Conservation (phyloP, 495 filamentous ascomycete genomes). For the Hypoxylon trugodes region DNA sequence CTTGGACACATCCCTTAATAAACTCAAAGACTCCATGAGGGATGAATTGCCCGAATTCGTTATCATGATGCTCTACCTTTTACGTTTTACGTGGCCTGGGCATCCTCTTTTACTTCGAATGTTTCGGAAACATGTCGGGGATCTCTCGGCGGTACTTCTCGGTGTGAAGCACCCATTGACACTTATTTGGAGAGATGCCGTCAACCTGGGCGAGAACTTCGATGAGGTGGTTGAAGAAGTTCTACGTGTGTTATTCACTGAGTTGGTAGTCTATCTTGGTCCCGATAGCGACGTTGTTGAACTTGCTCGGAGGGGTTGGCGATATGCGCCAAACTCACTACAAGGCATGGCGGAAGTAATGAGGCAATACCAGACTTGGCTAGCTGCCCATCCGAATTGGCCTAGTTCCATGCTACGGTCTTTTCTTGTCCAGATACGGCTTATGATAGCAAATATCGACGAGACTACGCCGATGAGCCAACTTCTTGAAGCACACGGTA, state of each 20-base stretch:
- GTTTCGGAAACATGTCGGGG: conserved; percentile 12
- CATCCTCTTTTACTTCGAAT: conserved; percentile 16
- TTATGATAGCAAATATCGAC: conserved; percentile 15
- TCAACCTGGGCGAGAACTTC: neutral
- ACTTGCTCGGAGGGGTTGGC: conserved; percentile 17
- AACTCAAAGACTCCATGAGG: conserved; percentile 9
- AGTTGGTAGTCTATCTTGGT: conserved; percentile 1
- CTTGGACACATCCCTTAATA: conserved; percentile 7
- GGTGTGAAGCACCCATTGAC: conserved; percentile 9
- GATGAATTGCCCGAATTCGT: conserved; percentile 15
- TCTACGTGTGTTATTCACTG: conserved; percentile 3
- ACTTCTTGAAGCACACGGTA: conserved; percentile 8
- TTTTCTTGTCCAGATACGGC: conserved; percentile 13
- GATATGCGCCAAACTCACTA: conserved; percentile 6
- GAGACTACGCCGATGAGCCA: conserved; percentile 4
- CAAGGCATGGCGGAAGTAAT: conserved; percentile 17
- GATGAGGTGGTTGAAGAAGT: conserved; percentile 15
- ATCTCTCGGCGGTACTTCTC: conserved; percentile 10
- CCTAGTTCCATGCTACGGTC: conserved; percentile 13
- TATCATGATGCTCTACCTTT: conserved; percentile 13
- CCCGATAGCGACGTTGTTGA: conserved; percentile 8
- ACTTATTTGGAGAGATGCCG: conserved; percentile 5
- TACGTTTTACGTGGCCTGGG: conserved; percentile 20
- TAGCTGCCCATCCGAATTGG: conserved; percentile 8
- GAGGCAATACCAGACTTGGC: conserved; percentile 13